These are phyloP conservation scores for Spatholobus suberectus DNA, from an alignment of 306 rosid species.

Conservation along the genomic window DNA sequence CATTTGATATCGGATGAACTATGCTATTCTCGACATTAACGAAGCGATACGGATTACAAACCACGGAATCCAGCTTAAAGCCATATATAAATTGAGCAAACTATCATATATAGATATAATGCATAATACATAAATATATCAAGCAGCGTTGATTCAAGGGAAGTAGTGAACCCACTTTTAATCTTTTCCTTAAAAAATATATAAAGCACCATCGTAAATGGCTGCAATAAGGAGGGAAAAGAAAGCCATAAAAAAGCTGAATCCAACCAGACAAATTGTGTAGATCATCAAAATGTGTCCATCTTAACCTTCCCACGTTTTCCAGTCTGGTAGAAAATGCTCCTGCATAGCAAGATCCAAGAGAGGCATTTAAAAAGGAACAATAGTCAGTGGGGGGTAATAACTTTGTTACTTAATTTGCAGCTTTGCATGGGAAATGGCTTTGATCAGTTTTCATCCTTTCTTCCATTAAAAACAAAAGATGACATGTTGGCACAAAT, in stretches of 20 bases:
- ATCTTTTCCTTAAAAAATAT: not conserved
- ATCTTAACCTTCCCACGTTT: slow-evolving; percentile 44
- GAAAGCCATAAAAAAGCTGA: slow-evolving; percentile 30
- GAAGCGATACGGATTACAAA: slow-evolving; percentile 18
- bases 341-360: slow-evolving; percentile 46
- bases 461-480: slow-evolving; percentile 34
- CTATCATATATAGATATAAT: slow-evolving; percentile 27
- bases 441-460: slow-evolving; percentile 9
- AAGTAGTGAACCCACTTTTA: slow-evolving; percentile 39
- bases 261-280: slow-evolving; percentile 48
- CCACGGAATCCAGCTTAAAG: slow-evolving; percentile 38
- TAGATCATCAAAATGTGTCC: slow-evolving; percentile 43
- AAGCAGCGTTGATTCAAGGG: slow-evolving; percentile 37
- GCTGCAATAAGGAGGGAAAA: slow-evolving; percentile 40
- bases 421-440: slow-evolving; percentile 44
- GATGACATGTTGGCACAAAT: slow-evolving; percentile 36
- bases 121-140: slow-evolving; percentile 23
- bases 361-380: not conserved
- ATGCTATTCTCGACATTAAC: slow-evolving; percentile 6
- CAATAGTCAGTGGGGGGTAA: not conserved
- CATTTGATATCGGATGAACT: not conserved
- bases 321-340: slow-evolving; percentile 40
- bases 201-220: slow-evolving; percentile 35
- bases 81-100: slow-evolving; percentile 35
- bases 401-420: slow-evolving; percentile 27